Evolutionary conservation across 2,329 filamentous ascomycete species (phyloP).

Genomic region (Diplodia corticola): DNA sequence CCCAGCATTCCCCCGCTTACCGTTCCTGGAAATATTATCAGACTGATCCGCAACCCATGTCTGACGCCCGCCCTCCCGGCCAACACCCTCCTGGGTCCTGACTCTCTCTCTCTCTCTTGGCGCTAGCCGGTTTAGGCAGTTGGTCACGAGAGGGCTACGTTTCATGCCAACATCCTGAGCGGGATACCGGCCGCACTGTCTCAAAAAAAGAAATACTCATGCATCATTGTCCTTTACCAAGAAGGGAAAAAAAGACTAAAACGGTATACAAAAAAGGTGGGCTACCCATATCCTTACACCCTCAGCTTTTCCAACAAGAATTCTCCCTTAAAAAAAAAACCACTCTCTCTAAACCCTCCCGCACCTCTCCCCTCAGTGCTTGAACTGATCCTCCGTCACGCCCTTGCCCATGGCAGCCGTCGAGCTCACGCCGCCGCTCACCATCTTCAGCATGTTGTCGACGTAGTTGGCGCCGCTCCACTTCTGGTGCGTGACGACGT

Average conservation of each 20-base stretch:
- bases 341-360: background rate
- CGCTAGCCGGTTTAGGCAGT: constrained; percentile 3
- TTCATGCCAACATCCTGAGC: no score
- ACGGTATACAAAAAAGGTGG: background rate
- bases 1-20: background rate
- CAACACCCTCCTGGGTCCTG: no score
- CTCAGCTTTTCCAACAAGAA: background rate
- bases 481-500: constrained; percentile 98
- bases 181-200: no score
- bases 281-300: background rate
- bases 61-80: background rate
- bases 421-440: constrained; percentile 85
- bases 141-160: background rate
- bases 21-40: background rate
- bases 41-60: background rate
- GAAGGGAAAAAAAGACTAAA: background rate
- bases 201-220: background rate
- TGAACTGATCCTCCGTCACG: constrained; percentile 97
- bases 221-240: background rate
- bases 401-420: constrained; percentile 97
- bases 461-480: constrained; percentile 96
- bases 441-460: constrained; percentile 95
- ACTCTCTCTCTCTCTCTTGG: background rate
- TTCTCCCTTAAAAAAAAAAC: no score
- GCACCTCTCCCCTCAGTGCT: constrained; percentile 37